A percentile compares a stretch with the other conserved stretches of the same genome.
Conservation (phyloP, 331 rosid genomes). For the Phaseolus coccineus region DNA sequence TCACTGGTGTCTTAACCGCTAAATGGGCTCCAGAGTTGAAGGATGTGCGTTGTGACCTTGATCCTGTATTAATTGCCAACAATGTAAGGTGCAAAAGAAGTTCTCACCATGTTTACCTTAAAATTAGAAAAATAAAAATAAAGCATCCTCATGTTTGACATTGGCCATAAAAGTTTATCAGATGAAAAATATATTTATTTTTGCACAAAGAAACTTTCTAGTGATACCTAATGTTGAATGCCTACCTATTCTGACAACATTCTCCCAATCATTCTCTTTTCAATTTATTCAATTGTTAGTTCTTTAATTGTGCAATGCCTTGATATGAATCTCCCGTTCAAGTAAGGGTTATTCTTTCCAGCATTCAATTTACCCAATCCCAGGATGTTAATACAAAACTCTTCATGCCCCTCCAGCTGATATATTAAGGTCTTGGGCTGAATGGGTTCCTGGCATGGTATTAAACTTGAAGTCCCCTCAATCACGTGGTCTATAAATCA, state of each 20-base stretch:
- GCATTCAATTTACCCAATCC: not conserved
- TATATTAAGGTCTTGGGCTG: not conserved
- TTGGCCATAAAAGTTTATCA: conserved; percentile 10
- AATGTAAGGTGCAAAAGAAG: conserved; percentile 67
- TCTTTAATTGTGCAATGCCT: not conserved
- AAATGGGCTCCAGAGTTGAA: conserved; percentile 95
- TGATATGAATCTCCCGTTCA: not conserved
- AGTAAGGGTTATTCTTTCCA: not conserved
- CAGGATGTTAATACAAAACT: not conserved
- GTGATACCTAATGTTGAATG: not conserved
- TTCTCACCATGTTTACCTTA: conserved; percentile 24
- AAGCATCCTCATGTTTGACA: conserved; percentile 33
- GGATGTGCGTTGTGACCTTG: conserved; percentile 96
- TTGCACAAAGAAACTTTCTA: no score
- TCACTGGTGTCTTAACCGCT: conserved; percentile 88
- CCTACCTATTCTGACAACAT: not conserved
- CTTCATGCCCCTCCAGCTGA: not conserved
- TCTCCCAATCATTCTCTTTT: conserved; percentile 17
- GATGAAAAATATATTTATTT: conserved; percentile 21
- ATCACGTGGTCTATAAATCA: not conserved
- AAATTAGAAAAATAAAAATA: conserved; percentile 6
- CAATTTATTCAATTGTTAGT: not conserved
- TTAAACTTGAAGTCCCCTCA: not conserved
- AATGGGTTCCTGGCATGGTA: not conserved
- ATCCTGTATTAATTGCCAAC: conserved; percentile 88